Evolutionary conservation across 2,329 filamentous ascomycete species (phyloP), one percentile per base, ranked within the genome.

Genomic region (Macrophomina phaseolina): DNA sequence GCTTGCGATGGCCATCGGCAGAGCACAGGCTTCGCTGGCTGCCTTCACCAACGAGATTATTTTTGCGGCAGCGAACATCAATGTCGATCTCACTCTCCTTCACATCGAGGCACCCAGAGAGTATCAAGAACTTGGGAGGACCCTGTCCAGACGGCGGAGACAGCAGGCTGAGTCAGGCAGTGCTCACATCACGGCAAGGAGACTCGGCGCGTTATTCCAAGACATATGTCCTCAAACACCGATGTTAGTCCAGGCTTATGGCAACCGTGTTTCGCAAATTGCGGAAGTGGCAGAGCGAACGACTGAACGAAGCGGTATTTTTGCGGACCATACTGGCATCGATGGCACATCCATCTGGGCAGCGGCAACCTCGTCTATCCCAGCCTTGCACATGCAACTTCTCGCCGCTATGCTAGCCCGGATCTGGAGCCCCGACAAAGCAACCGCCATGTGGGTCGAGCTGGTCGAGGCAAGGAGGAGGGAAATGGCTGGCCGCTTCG

Each of bases 41-140:
- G 9, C 66, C 18, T 67, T 61, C n/a, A 67, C 66, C n/a, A 71
- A 69, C 64, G 70, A 72, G 32, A 38, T 66, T 16, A 70, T 67
- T 4, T 34, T 70, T 2, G 69, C 70, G 5, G 36, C 64, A 8
- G 70, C 69, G 30, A 71, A 71, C 28, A 11, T 81, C 67, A 82
- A 83, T 64, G 76, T 82, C 66, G 80, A 83, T 63, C 83, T 83
- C 66, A 73, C 78, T 0, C 67, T 83, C 0, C 65, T 80, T 46
- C 82, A 81, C 66, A 62, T 75, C 2, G 77, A 82, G 64, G 78
- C 81, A 0, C 81, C 81, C 0, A 61, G 60, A 11, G 81, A 82
- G 66, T 82, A 74, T 46, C 68, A 71, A 18, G 70, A 51, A 0
- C 34, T 83, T 0, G 79, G 78, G 0, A 48, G 64, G 0, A 45